Evolutionary conservation across 2,329 filamentous ascomycete species (phyloP), one percentile per base, ranked within the genome.

Genomic region (Hypoxylon sp.): DNA sequence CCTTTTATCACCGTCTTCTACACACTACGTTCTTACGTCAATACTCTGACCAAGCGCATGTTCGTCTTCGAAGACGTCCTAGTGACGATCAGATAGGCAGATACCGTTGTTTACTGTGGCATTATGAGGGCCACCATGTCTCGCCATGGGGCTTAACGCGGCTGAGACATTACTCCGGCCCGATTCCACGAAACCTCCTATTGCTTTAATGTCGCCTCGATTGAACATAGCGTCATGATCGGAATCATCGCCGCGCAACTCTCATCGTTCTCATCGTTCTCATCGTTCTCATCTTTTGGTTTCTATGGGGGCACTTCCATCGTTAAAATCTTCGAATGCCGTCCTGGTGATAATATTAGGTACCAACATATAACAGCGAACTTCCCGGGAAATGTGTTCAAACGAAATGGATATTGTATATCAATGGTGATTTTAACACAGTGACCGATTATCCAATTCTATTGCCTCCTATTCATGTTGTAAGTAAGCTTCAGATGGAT

Each of bases 321-420:
- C n/a, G 37, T 42, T 17, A 42, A 42, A 42, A 42, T 42, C n/a
- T 19, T 17, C 2, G 37, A n/a, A 17, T 42, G 6, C 37, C 15
- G 37, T 7, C 37, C 37, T n/a, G 15, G 37, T 6, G 37, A 42
- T 7, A 42, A 42, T 1, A 42, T 42, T 17, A 1, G n/a, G n/a
- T n/a, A n/a, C n/a, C n/a, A n/a, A n/a, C n/a, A n/a, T n/a, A n/a
- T n/a, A 17, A 42, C 11, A 42, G 6, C 17, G 15, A 15, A 15
- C 15, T 39, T 39, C 35, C 15, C 35, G 35, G 35, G 15, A 39
- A n/a, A 13, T 39, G 35, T 15, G 13, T 39, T n/a, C 11, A 15
- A 39, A 39, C 35, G n/a, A 17, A 42, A 42, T 42, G n/a, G n/a
- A 42, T 42, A 39, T 39, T 17, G 15, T n/a, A 39, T 39, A 39